Conservation (phyloP, 1,284 basidiomycete genomes). For the Fomitiporia mediterranea region DNA sequence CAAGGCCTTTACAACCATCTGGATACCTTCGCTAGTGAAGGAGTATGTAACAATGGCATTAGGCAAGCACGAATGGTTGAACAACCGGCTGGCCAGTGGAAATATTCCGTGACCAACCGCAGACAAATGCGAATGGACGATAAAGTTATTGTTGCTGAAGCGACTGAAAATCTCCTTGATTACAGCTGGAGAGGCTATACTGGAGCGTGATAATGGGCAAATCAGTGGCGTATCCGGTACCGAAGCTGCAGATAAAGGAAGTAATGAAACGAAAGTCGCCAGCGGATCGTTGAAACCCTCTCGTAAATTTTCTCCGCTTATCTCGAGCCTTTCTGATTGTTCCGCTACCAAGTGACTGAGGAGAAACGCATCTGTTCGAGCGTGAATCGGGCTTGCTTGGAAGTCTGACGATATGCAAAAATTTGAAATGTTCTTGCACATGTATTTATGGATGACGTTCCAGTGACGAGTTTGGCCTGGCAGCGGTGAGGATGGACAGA, state of each 20-base stretch:
- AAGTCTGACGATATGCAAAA: conserved; percentile 44
- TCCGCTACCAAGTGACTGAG: conserved; percentile 57
- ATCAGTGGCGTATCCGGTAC: conserved; percentile 14
- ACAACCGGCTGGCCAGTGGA: conserved; percentile 62
- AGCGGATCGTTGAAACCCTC: conserved; percentile 29
- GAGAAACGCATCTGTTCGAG: conserved; percentile 55
- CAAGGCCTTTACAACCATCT: conserved; percentile 61
- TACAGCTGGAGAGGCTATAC: conserved; percentile 28
- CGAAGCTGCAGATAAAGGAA: conserved; percentile 36
- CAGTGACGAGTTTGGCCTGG: conserved; percentile 65
- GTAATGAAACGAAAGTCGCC: conserved; percentile 43
- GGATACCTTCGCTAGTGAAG: conserved; percentile 37
- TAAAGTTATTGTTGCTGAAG: conserved; percentile 75
- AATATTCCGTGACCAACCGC: conserved; percentile 68
- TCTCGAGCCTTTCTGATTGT: not conserved
- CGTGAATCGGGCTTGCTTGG: conserved; percentile 44
- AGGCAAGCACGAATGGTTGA: conserved; percentile 75
- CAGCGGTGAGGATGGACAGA: not conserved
- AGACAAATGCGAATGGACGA: conserved; percentile 62
- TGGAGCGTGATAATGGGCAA: conserved; percentile 24
- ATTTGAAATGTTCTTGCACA: conserved; percentile 53
- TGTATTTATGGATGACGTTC: conserved; percentile 54
- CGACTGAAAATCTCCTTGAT: conserved; percentile 39
- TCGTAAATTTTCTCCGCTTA: not conserved
- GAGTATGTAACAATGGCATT: conserved; percentile 63